Evolutionary conservation across 345 rosid species (phyloP), one percentile per base, ranked within the genome.

Genomic region (Moricandia arvensis): DNA sequence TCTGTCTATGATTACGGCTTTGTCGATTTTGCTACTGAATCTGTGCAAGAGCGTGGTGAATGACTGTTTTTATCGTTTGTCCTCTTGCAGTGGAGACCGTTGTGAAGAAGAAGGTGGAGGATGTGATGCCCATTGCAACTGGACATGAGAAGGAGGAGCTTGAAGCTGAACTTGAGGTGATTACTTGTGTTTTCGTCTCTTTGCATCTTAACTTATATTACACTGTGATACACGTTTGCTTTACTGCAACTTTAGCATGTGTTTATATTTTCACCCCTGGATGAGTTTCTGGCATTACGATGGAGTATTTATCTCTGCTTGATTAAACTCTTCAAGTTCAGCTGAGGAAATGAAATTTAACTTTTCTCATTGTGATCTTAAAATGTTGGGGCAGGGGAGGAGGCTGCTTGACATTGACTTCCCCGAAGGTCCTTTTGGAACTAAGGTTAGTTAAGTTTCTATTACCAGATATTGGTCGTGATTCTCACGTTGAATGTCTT

Each of bases 111-210:
- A 88, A 87, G 84, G 87, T 86, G 62, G 96, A 88, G 79, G 89
- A 88, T 81, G 81, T 88, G 35, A 84, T 85, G 89, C 97, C 91
- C 11, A 87, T 90, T 78, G 97, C 97, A 1, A 91, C 97, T 35
- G 97, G 97, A 26, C 96, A 91, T 12, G 94, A 93, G 79, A 85
- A 87, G 35, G 94, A 93, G 80, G 98, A 93, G 85, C 83, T 89
- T 63, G 91, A 86, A 71, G 85, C 88, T 63, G 93, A 87, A 80
- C 71, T 90, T 45, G 69, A 85, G 98, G 96, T 93, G 65, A 54
- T 60, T 73, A 4, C 27, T 68, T 7, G 3, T 68, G 6, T 57
- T 24, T 31, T 18, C 41, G 16, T 67, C 16, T 67, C 16, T 60
- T 26, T 30, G n/a, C 63, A 31, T n/a, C 17, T 18, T 18, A 41